These are phyloP conservation scores for Miscanthus lutarioriparius DNA, from an alignment of 176 grass and related monocot species.

Conservation along the genomic window DNA sequence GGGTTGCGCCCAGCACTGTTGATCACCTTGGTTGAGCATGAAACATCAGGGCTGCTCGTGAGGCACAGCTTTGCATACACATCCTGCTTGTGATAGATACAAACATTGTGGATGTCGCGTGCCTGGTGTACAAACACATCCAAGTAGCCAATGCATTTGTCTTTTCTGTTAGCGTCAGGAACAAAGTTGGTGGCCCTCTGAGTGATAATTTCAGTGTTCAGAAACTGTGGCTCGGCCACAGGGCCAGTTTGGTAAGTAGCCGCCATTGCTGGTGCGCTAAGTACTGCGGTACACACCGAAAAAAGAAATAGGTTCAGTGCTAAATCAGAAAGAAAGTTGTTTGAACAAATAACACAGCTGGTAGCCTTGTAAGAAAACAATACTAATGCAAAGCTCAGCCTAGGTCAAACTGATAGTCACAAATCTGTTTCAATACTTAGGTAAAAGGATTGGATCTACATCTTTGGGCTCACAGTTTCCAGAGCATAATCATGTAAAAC, in stretches of 20 bases:
- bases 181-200: slow-evolving; percentile 30
- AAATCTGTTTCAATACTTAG: background rate
- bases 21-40: slow-evolving; percentile 76
- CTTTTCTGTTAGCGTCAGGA: slow-evolving; percentile 21
- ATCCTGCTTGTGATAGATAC: slow-evolving; percentile 97
- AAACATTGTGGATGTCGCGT: slow-evolving; percentile 90
- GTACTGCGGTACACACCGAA: slow-evolving; percentile 27
- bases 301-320: slow-evolving; percentile 5
- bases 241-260: slow-evolving; percentile 19
- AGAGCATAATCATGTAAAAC: background rate
- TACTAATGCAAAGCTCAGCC: slow-evolving; percentile 7
- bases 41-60: slow-evolving; percentile 45
- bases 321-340: background rate
- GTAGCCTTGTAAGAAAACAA: background rate
- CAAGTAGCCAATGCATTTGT: slow-evolving; percentile 58
- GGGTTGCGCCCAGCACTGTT: slow-evolving; percentile 83
- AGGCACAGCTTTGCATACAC: slow-evolving; percentile 90
- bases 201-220: slow-evolving; percentile 21
- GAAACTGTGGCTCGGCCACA: slow-evolving; percentile 16
- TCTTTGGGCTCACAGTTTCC: background rate
- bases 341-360: slow-evolving; percentile 12
- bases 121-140: slow-evolving; percentile 82
- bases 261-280: slow-evolving; percentile 27
- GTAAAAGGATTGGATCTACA: background rate
- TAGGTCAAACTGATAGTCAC: background rate